Evolutionary conservation across 2,329 filamentous ascomycete species (phyloP).

Genomic region (Curvularia sp.): DNA sequence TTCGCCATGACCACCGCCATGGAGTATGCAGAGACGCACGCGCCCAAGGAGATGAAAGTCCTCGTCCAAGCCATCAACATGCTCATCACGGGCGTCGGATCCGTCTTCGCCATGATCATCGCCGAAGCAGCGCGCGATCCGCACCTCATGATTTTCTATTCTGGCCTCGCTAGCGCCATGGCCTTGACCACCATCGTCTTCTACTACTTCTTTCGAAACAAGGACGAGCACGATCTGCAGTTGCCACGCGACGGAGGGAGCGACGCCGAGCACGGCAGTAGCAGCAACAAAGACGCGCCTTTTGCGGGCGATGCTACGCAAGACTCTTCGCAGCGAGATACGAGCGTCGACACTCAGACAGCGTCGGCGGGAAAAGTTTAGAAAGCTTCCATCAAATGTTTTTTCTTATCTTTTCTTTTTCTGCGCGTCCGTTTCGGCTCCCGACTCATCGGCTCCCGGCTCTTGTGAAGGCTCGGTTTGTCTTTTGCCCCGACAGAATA

Average conservation of each 20-base stretch:
- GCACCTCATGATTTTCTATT: constrained; percentile 40
- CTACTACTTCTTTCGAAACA: constrained; percentile 35
- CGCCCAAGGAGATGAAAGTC: constrained; percentile 53
- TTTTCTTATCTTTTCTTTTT: too few species aligned
- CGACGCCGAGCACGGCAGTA: not conserved
- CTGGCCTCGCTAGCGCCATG: constrained; percentile 34
- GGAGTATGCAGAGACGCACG: constrained; percentile 56
- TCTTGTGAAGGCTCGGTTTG: too few species aligned
- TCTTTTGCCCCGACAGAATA: too few species aligned
- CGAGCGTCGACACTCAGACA: not conserved
- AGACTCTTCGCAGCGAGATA: not conserved
- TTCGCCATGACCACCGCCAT: constrained; percentile 53
- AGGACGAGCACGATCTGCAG: constrained; percentile 17
- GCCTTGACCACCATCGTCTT: constrained; percentile 33
- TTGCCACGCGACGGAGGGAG: not conserved
- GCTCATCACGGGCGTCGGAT: constrained; percentile 44
- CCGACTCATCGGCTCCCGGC: too few species aligned
- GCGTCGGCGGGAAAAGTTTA: not conserved
- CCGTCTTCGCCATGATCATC: constrained; percentile 41
- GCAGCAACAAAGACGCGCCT: not conserved
- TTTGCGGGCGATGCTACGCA: not conserved
- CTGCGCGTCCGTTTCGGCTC: too few species aligned
- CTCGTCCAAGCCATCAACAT: constrained; percentile 49
- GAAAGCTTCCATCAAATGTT: not conserved
- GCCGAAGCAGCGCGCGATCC: constrained; percentile 44